Evolutionary conservation across 2,329 filamentous ascomycete species (phyloP), one percentile per base, ranked within the genome.

Genomic region (Thielaviopsis euricoi): DNA sequence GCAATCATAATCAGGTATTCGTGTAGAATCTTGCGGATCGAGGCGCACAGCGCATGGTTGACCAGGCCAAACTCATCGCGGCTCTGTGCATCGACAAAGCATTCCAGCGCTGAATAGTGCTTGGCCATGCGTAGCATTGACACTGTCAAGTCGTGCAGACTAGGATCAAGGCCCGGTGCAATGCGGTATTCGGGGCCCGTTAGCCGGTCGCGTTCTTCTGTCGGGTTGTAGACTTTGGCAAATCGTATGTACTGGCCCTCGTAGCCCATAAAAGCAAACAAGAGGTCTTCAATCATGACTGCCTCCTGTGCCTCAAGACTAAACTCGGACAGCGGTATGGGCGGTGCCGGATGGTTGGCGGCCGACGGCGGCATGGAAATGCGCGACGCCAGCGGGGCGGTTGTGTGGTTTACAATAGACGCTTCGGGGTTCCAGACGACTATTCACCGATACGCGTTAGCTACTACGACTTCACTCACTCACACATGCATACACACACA

Each of bases 241-340:
- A 89, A 97, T 58, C 88, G 86, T 61, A 98, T 87, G 67, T 97
- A 97, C 69, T 95, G 89, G n/a, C 93, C 93, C 71, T 98, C 93
- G 62, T 89, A 95, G 23, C 93, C 93, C 90, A 98, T 96, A 65
- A 97, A 94, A 5, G 95, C 89, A 67, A 91, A 96, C 40, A 97
- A 71, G 17, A 98, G 72, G 65, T 98, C 93, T 64, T 96, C 90
- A 50, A 97, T 76, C 52, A 98, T 85, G 9, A 82, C 86, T 23
- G 83, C 81, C 71, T 98, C 93, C 69, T 98, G 93, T 2, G 80
- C 80, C 63, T 94, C 86, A 26, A 94, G 73, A 0, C 83, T 82
- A 60, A 97, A 72, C 59, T 87, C 81, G 58, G 78, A 74, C 17
- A 97, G 74, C 50, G 88, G 83, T 53, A 89, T 74, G 6, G 79